Conservation (phyloP, 2,329 filamentous ascomycete species). For the Ophiostoma tasmaniense region DNA sequence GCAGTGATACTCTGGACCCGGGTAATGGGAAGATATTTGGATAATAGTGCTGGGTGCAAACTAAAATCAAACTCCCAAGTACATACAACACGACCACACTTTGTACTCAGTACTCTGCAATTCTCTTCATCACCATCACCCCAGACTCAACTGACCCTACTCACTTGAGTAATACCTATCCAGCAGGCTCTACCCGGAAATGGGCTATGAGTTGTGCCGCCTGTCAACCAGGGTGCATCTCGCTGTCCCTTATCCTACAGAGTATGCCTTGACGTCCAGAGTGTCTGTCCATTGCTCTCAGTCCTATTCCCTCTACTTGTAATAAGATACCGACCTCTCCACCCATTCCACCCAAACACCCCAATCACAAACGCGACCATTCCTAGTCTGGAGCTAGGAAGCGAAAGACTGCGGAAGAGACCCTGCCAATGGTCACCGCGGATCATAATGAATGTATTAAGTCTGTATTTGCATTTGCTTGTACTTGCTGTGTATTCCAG, state of each 20-base stretch:
- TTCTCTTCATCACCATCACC: not conserved
- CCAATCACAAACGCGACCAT: conserved; percentile 12
- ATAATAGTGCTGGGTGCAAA: not conserved
- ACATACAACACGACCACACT: too few species aligned
- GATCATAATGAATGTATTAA: not conserved
- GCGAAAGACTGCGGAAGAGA: conserved; percentile 14
- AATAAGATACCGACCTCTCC: not conserved
- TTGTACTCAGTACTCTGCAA: too few species aligned
- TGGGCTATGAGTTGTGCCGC: conserved; percentile 4
- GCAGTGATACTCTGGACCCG: not conserved
- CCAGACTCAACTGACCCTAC: not conserved
- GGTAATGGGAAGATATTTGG: not conserved
- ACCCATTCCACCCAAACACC: not conserved
- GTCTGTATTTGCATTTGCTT: not conserved
- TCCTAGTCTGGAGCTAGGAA: conserved; percentile 18
- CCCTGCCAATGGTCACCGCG: not conserved
- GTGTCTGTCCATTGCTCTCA: not conserved
- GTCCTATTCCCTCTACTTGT: not conserved
- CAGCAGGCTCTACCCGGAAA: not conserved
- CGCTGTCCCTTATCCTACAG: not conserved
- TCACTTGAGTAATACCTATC: too few species aligned
- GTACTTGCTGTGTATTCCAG: too few species aligned
- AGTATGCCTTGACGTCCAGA: too few species aligned
- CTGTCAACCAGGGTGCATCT: not conserved
- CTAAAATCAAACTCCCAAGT: too few species aligned